Evolutionary conservation across 805 yeast genomes (phyloP).

Genomic region (Candida ovalis): DNA sequence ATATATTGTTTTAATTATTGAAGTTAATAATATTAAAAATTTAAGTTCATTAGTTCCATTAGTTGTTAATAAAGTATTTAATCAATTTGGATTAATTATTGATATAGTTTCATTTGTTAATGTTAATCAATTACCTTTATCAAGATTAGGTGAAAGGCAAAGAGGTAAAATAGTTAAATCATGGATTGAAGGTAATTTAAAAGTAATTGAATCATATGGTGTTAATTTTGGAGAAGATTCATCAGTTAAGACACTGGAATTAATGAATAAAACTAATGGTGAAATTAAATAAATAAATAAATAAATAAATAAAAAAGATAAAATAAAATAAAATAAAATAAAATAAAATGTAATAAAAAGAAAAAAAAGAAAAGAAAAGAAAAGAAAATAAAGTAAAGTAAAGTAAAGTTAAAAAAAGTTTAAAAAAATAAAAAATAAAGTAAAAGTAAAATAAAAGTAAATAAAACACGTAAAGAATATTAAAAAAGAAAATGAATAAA

Average conservation of each 20-base stretch:
- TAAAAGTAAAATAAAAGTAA: neutral
- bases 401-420: too few species aligned
- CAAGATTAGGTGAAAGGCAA: constrained; percentile 73
- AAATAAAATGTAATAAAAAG: neutral
- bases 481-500: neutral
- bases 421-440: neutral
- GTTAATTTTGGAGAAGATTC: constrained; percentile 66
- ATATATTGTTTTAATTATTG: constrained; percentile 70
- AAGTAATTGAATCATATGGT: constrained; percentile 43
- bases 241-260: constrained; percentile 54
- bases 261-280: constrained; percentile 37
- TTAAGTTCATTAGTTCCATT: constrained; percentile 79
- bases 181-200: constrained; percentile 51
- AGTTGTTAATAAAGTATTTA: constrained; percentile 71
- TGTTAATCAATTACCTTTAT: constrained; percentile 58
- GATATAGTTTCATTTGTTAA: constrained; percentile 82
- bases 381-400: neutral
- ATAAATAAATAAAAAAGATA: neutral
- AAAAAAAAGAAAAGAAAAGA: neutral
- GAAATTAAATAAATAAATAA: constrained; percentile 1
- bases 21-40: constrained; percentile 33
- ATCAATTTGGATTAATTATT: constrained; percentile 74
- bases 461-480: neutral
- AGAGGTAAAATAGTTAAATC: constrained; percentile 59
- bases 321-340: neutral